These are phyloP conservation scores for Neocucurbitaria cava DNA, from an alignment of 2,329 filamentous ascomycete species.

Conservation along the genomic window DNA sequence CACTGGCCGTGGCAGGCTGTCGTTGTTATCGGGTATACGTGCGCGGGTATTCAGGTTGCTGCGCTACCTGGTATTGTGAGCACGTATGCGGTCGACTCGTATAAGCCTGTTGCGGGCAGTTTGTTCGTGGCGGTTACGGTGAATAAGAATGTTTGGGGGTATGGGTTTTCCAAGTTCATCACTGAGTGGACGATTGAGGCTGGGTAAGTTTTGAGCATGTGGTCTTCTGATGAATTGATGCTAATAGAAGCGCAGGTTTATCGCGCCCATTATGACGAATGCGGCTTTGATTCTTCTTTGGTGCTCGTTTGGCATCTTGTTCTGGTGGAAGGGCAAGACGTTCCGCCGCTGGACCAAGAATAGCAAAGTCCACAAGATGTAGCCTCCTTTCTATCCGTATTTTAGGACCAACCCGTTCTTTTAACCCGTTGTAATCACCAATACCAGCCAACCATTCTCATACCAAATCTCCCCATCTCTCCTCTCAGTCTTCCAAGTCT, in stretches of 20 bases:
- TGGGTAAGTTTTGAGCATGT: constrained; percentile 47
- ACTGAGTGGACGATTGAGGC: constrained; percentile 58
- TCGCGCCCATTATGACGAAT: constrained; percentile 67
- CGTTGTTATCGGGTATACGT: constrained; percentile 65
- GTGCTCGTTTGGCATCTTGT: constrained; percentile 62
- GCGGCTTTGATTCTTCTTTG: constrained; percentile 61
- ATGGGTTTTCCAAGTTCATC: constrained; percentile 65
- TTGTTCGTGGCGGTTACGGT: constrained; percentile 68
- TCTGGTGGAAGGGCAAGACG: constrained; percentile 66
- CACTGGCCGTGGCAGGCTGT: constrained; percentile 63
- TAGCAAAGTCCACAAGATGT: constrained; percentile 63
- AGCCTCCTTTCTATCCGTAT: neutral
- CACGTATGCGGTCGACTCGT: constrained; percentile 68
- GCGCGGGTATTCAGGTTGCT: constrained; percentile 65
- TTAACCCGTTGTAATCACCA: neutral
- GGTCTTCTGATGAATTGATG: neutral
- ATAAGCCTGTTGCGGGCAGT: constrained; percentile 67
- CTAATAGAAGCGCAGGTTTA: constrained; percentile 40
- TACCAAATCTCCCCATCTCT: neutral
- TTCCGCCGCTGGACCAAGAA: constrained; percentile 64
- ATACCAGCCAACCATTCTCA: neutral
- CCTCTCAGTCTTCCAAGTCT: neutral
- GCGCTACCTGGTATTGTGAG: constrained; percentile 66
- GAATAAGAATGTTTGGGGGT: constrained; percentile 70
- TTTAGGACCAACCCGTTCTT: neutral